Evolutionary conservation across 2,329 filamentous ascomycete genomes (phyloP).

Genomic region (Ophiosphaerella narmari): DNA sequence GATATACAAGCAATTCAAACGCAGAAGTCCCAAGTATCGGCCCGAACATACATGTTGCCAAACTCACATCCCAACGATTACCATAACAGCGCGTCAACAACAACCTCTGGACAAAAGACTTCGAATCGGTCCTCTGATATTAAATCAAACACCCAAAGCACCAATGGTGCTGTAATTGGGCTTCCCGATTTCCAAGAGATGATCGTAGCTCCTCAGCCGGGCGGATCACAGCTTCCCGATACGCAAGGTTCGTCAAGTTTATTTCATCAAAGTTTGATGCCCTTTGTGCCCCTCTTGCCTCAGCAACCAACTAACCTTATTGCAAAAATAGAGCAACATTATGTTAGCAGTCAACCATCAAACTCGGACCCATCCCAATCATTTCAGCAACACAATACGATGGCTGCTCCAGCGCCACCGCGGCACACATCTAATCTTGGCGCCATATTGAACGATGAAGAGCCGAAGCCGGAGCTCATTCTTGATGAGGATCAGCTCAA

Average conservation of each 20-base stretch:
- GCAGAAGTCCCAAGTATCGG: conserved; percentile 68
- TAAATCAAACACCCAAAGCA: conserved; percentile 74
- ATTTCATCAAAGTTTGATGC: conserved; percentile 17
- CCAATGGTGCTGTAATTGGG: conserved; percentile 63
- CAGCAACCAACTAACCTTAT: conserved; percentile 21
- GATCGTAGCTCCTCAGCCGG: conserved; percentile 49
- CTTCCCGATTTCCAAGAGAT: conserved; percentile 60
- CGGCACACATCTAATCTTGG: conserved; percentile 45
- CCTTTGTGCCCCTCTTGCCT: conserved; percentile 11
- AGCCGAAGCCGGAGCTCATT: conserved; percentile 41
- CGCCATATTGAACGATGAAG: conserved; percentile 49
- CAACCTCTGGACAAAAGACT: conserved; percentile 78
- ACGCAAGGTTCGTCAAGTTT: conserved; percentile 59
- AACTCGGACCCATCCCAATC: conserved; percentile 46
- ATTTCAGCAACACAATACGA: conserved; percentile 36
- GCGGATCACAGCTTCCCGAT: conserved; percentile 66
- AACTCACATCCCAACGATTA: conserved; percentile 66
- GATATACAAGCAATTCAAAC: conserved; percentile 49
- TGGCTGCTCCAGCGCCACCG: conserved; percentile 44
- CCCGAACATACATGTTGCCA: conserved; percentile 62
- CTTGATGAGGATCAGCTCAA: conserved; percentile 59
- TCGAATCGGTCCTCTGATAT: conserved; percentile 73
- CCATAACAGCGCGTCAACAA: conserved; percentile 88
- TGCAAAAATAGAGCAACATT: conserved; percentile 34
- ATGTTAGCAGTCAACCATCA: conserved; percentile 42